Conservation (phyloP, 208 protist species). For the Leishmania turanica region DNA sequence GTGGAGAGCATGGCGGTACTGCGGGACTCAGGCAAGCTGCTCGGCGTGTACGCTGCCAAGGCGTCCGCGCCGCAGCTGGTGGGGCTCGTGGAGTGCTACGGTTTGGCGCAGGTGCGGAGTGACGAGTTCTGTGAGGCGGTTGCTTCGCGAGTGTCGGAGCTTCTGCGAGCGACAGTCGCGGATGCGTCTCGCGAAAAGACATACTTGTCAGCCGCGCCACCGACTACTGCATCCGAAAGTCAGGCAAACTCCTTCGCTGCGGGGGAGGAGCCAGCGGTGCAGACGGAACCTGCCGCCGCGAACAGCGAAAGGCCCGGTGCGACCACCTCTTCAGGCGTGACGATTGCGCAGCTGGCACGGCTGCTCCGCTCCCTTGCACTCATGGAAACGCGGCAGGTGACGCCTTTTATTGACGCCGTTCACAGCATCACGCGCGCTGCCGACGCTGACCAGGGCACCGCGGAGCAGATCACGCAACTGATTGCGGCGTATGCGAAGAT, state of each 20-base stretch:
- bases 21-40: slow-evolving; percentile 45
- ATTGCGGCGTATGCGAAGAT: slow-evolving; percentile 74
- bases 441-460: slow-evolving; percentile 27
- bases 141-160: slow-evolving; percentile 34
- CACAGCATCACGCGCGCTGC: slow-evolving; percentile 37
- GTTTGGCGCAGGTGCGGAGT: slow-evolving; percentile 61
- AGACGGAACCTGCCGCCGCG: neutral
- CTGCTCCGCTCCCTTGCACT: slow-evolving; percentile 64
- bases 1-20: slow-evolving; percentile 46
- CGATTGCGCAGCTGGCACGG: slow-evolving; percentile 40
- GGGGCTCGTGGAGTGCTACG: slow-evolving; percentile 62
- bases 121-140: slow-evolving; percentile 74
- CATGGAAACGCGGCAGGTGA: slow-evolving; percentile 56
- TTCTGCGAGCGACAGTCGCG: slow-evolving; percentile 26
- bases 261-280: too few relatives aligned
- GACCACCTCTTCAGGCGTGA: slow-evolving; percentile 4
- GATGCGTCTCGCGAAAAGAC: slow-evolving; percentile 1
- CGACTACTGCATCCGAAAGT: neutral
- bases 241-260: neutral
- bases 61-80: slow-evolving; percentile 71
- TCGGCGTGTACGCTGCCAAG: slow-evolving; percentile 48
- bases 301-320: neutral
- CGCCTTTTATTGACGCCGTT: slow-evolving; percentile 65
- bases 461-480: slow-evolving; percentile 37
- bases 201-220: neutral